A percentile compares a stretch with the other conserved stretches of the same genome.
Conservation (phyloP, 139 green algal species). For the Chlamydomonas schloesseri region DNA sequence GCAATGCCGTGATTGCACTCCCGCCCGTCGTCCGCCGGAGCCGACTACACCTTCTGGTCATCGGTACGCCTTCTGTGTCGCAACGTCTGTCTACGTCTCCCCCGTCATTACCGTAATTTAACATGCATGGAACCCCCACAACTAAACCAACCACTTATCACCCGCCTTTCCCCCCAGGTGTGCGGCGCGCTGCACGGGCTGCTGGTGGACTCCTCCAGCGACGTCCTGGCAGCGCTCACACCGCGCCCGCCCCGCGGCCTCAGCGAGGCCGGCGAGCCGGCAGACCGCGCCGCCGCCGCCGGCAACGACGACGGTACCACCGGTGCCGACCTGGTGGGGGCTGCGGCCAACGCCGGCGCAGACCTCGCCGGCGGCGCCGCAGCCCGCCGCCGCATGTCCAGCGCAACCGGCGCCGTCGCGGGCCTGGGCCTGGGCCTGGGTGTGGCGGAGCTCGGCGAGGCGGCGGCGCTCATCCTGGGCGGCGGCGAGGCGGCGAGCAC, state of each 20-base stretch:
- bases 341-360: neutral
- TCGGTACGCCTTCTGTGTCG: no score
- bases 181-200: conserved; percentile 73
- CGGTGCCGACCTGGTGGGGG: no score
- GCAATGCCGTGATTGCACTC: no score
- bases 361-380: neutral
- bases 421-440: neutral
- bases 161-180: conserved; percentile 39
- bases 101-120: no score
- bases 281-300: neutral
- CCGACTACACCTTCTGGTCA: no score
- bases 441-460: no score
- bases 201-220: conserved; percentile 53
- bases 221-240: conserved; percentile 54
- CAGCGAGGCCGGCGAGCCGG: neutral
- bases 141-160: no score
- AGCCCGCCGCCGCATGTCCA: neutral
- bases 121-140: no score
- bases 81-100: no score
- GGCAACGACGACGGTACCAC: neutral
- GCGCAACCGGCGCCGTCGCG: neutral
- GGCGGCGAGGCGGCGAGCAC: no score
- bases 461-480: no score
- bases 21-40: no score
- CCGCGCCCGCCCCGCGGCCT: neutral